Conservation (phyloP, 1,284 basidiomycete species). For the Sparassis latifolia region DNA sequence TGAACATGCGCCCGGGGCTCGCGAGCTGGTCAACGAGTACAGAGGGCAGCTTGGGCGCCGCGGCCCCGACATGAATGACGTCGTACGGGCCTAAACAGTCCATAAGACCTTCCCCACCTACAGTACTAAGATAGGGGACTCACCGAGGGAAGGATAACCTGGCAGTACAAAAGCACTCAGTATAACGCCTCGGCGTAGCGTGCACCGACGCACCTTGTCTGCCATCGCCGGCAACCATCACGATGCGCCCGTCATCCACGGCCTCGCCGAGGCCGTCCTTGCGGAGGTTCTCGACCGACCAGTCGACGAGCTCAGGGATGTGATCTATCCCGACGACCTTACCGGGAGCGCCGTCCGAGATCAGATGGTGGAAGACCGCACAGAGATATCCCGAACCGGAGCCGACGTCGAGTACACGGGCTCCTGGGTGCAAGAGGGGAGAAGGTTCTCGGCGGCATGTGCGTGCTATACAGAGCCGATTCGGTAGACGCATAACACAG, state of each 20-base stretch:
- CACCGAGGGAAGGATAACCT: constrained; percentile 4
- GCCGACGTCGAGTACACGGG: constrained; percentile 77
- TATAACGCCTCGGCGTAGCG: not conserved
- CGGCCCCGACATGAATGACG: constrained; percentile 94
- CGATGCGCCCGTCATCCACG: constrained; percentile 47
- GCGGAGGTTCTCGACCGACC: constrained; percentile 64
- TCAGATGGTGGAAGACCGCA: constrained; percentile 74
- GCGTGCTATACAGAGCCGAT: constrained; percentile 54
- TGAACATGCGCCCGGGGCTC: constrained; percentile 86
- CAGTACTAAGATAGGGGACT: not conserved
- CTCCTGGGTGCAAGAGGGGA: constrained; percentile 63
- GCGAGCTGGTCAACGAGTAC: constrained; percentile 79
- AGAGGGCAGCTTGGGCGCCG: constrained; percentile 72
- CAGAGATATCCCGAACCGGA: constrained; percentile 75
- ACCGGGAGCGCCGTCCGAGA: constrained; percentile 36
- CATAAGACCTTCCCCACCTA: not conserved
- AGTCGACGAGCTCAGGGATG: constrained; percentile 70
- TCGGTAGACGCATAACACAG: constrained; percentile 1
- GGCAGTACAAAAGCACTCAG: not conserved
- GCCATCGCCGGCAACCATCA: constrained; percentile 77
- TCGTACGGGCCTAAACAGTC: constrained; percentile 64
- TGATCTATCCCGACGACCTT: constrained; percentile 91
- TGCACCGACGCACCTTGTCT: constrained; percentile 46
- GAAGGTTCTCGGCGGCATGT: constrained; percentile 69
- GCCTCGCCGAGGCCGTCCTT: constrained; percentile 59